Evolutionary conservation across 31 red algal genomes (phyloP).

Genomic region (Endocladia muricata): DNA sequence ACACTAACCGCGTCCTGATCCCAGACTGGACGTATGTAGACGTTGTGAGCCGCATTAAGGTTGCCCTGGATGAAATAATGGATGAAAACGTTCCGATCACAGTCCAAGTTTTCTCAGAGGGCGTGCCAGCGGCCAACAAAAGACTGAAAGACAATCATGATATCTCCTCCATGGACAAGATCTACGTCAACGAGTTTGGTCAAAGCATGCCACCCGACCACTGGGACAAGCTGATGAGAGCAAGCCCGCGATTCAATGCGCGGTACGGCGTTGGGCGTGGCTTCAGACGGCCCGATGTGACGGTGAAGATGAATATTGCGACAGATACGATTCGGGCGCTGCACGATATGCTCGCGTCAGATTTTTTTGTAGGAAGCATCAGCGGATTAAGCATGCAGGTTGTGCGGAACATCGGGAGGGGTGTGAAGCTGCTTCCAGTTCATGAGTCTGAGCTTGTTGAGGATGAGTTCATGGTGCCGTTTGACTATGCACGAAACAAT

Average conservation of each 20-base stretch:
- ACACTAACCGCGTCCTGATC: constrained; percentile 14
- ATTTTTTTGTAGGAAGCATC: constrained; percentile 41
- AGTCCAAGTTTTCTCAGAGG: constrained; percentile 52
- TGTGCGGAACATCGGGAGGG: constrained; percentile 22
- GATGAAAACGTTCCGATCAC: constrained; percentile 1
- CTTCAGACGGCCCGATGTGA: neutral
- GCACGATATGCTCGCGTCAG: constrained; percentile 18
- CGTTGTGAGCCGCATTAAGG: constrained; percentile 13
- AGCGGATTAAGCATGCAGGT: constrained; percentile 37
- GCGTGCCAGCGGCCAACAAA: neutral
- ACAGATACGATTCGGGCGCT: constrained; percentile 23
- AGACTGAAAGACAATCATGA: constrained; percentile 46
- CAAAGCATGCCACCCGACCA: neutral
- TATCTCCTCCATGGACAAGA: constrained; percentile 13
- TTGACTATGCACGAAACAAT: constrained; percentile 23
- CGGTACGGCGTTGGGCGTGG: neutral
- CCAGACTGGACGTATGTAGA: constrained; percentile 13
- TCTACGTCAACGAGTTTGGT: constrained; percentile 33
- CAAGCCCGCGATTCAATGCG: neutral
- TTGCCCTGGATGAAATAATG: constrained; percentile 35
- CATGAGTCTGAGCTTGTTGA: constrained; percentile 19
- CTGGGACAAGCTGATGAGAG: constrained; percentile 8
- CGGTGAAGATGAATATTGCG: constrained; percentile 27
- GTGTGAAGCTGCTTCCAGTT: constrained; percentile 30
- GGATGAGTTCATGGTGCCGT: constrained; percentile 10